Conservation (phyloP, 2,329 filamentous ascomycete species). For the Coniochaeta pulveracea region DNA sequence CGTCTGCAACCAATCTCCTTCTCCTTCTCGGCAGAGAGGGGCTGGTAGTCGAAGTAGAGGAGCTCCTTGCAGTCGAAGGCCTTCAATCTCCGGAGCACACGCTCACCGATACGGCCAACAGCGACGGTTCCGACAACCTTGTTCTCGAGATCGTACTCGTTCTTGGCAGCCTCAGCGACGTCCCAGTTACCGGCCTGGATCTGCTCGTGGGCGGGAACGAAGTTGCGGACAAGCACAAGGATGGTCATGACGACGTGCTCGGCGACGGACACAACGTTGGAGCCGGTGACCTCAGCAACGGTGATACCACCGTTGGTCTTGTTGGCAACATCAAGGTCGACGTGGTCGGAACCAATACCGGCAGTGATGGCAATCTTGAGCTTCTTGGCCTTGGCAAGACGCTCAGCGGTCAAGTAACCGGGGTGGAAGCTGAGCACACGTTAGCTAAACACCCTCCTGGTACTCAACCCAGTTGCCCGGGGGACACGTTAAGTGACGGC, state of each 20-base stretch:
- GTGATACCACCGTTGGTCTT: slow-evolving; percentile 96
- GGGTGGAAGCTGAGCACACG: slow-evolving; percentile 98
- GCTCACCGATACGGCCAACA: slow-evolving; percentile 95
- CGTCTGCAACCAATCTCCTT: slow-evolving; percentile 91
- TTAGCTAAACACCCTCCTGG: too few species aligned
- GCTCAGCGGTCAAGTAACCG: slow-evolving; percentile 92
- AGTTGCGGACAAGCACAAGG: slow-evolving; percentile 91
- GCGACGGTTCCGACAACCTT: slow-evolving; percentile 98
- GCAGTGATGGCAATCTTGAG: slow-evolving; percentile 95
- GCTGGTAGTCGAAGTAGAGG: slow-evolving; percentile 99
- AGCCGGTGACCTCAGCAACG: slow-evolving; percentile 94
- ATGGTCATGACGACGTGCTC: slow-evolving; percentile 99
- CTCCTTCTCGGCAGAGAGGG: slow-evolving; percentile 73
- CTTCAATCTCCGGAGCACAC: slow-evolving; percentile 91
- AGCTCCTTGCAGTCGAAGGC: slow-evolving; percentile 99
- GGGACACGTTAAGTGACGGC: too few species aligned
- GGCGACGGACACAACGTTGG: slow-evolving; percentile 95
- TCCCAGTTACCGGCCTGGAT: slow-evolving; percentile 86
- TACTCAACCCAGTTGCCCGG: too few species aligned
- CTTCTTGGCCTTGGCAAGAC: slow-evolving; percentile 96
- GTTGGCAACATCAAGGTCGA: slow-evolving; percentile 95
- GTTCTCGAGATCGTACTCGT: slow-evolving; percentile 93
- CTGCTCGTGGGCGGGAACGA: slow-evolving; percentile 93
- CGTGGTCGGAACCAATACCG: slow-evolving; percentile 96
- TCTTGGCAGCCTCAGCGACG: slow-evolving; percentile 91